Evolutionary conservation across 805 yeast genomes (phyloP), one percentile per base, ranked within the genome.

Genomic region (Jamesozyma spencerorum): DNA sequence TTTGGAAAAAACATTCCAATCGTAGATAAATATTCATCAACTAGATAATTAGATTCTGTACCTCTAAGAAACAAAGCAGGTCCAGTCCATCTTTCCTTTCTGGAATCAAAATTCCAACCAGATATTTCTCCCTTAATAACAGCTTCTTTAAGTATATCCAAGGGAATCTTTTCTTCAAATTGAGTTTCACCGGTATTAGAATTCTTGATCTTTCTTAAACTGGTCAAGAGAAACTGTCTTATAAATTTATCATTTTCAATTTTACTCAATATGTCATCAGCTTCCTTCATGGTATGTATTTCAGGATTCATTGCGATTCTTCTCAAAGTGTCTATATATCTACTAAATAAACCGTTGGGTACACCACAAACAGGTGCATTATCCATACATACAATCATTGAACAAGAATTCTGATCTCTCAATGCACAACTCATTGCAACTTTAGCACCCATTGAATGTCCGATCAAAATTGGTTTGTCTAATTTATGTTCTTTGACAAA

Each of bases 361-460:
- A 75, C 64, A 32, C 78, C 66, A 43, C 78, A 77, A 1, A 86
- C 75, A 0, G 98, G 97, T 0, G 96, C 85, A 57, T 88, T 90
- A 54, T 90, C 98, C 5, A 92, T 94, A 5, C 86, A 66, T 3
- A 88, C 74, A 36, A 87, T 52, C 63, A 78, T 69, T 12, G 74
- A 67, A 5, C 79, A 77, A 10, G 79, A 49, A 1, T 74, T 72
- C 0, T 88, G 90, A 18, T 73, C 67, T 38, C 86, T 67, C 43
- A 92, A 64, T 0, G 85, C 80, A 4, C 83, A 67, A 0, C 92
- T 87, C 97, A 90, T 88, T 5, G 81, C 96, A 0, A 90, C 74
- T 54, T 90, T 88, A 4, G 95, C 98, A 5, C 98, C 98, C 92
- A 85, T 81, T 0, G 90, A 81, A 57, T 83, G 92, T 0, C 94